Base-by-base conservation (phyloP, 225 moss, liverwort and hornwort species). In the Pleurozium schreberi region DNA sequence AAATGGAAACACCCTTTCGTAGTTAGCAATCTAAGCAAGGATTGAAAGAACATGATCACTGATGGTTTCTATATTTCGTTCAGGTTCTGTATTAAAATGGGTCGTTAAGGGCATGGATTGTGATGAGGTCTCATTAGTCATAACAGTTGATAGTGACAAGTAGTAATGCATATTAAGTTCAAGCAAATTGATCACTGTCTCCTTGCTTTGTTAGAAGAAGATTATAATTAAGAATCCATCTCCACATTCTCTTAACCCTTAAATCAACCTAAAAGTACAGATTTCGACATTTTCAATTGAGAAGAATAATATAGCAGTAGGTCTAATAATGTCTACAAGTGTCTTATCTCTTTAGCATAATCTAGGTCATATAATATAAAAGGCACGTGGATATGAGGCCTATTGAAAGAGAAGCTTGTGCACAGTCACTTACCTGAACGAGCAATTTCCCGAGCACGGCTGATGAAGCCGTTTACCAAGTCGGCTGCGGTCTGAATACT, bases 361-460 rank as follows among this genome's bases (percentile, higher is more conserved):
- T 45, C 45, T 59, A 71, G 17, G 8, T 82, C 13, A 66, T 66
- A 34, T 58, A 31, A n/a, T 70, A 79, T 38, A 18, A 61, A 63
- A 23, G 60, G 25, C 50, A 75, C 62, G 53, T 61, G 70, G 70
- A 34, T 66, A 45, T 30, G 55, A 60, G 55, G 8, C 40, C 70
- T 65, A 38, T 36, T 53, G 30, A 75, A 84, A 58, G 27, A 53
- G 45, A 59, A 82, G 82, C 70, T 86, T 53, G 81, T 49, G 69
- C 74, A 45, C 4, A 83, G 69, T 13, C 10, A 86, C 53, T 83
- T 70, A 94, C 95, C 94, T 88, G 91, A 84, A 40, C 91, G 93
- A 87, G 91, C 92, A 63, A 92, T 87, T 87, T 95, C 93, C 40
- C 93, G 92, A 64, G 92, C 95, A 52, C 94, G 95, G 64, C 74